Base-by-base conservation (phyloP, 306 rosid genomes). In the Cucumis hystrix region DNA sequence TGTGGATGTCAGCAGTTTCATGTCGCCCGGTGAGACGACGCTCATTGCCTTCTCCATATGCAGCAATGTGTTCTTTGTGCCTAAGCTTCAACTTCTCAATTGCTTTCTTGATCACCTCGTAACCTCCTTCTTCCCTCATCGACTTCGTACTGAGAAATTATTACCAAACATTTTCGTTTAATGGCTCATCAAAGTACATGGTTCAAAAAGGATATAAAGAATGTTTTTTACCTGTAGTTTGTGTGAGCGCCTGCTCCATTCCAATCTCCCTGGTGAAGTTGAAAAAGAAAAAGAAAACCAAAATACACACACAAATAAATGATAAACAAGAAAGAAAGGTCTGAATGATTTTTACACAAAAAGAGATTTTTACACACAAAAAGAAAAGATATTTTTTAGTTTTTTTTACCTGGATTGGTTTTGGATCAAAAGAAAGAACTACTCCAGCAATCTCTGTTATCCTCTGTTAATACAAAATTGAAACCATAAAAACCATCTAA, bases 201-300 rank as follows among this genome's bases (percentile, higher is more conserved):
- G 13, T 21, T 14, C 52, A 28, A 18, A 4, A 10, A 65, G n/a
- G 57, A 52, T 40, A 33, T 1, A 49, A 7, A 67, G 64, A 30
- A n/a, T 35, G 33, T 11, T 17, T 41, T 71, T 40, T 79, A 93
- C 97, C 97, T 91, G 90, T 92, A 92, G 75, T 95, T 95, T 62
- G 97, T 88, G 90, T 95, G 97, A 85, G 98, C 98, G 76, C 98
- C 96, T 61, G 98, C 98, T 52, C 97, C 98, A 68, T 89, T 95
- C 98, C 98, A 95, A 56, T 95, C 98, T 83, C 98, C 98, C 93
- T 89, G 65, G 33, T 77, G 43, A 54, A 47, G 15, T 14, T 43
- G 15, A 6, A 11, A 41, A 60, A 77, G 68, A 40, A 16, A 40
- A 51, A 72, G 10, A 8, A 35, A 55, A 65, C 40, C 71, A 69